A percentile compares a stretch with the other conserved stretches of the same genome.
These are phyloP conservation scores for Carex myosuroides DNA, from an alignment of 176 grass and related monocot species.

Conservation along the genomic window DNA sequence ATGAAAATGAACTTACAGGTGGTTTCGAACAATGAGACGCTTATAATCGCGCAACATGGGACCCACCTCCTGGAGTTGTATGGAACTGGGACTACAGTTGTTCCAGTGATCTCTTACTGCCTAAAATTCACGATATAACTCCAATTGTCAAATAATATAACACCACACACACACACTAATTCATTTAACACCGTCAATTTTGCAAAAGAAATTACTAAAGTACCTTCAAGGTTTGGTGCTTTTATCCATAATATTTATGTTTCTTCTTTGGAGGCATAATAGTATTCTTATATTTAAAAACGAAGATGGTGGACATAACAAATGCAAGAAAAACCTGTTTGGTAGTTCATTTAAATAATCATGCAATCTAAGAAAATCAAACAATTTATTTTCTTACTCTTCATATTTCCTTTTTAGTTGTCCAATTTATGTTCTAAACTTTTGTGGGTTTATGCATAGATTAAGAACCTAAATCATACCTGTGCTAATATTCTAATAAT, in stretches of 20 bases:
- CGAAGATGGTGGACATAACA: background rate
- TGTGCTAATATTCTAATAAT: background rate
- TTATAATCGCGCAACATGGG: conserved; percentile 86
- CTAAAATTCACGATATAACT: conserved; percentile 31
- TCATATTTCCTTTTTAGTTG: background rate
- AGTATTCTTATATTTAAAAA: background rate
- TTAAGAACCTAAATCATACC: background rate
- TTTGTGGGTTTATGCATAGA: background rate
- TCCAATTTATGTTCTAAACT: background rate
- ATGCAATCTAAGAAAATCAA: background rate
- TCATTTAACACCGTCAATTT: background rate
- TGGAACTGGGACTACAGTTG: conserved; percentile 43
- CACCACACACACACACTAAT: background rate
- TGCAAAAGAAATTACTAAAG: background rate
- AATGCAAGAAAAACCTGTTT: background rate
- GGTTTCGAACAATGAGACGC: conserved; percentile 42
- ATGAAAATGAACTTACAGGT: conserved; percentile 37
- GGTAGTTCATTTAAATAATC: background rate
- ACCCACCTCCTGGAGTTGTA: conserved; percentile 68
- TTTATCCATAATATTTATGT: background rate
- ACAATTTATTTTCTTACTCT: background rate
- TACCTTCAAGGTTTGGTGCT: background rate
- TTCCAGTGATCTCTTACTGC: conserved; percentile 76
- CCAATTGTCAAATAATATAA: background rate
- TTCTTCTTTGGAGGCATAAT: background rate